phyloP scores from a whole-genome alignment of 441 rosid genomes.

The Raphanus hybrid region DNA sequence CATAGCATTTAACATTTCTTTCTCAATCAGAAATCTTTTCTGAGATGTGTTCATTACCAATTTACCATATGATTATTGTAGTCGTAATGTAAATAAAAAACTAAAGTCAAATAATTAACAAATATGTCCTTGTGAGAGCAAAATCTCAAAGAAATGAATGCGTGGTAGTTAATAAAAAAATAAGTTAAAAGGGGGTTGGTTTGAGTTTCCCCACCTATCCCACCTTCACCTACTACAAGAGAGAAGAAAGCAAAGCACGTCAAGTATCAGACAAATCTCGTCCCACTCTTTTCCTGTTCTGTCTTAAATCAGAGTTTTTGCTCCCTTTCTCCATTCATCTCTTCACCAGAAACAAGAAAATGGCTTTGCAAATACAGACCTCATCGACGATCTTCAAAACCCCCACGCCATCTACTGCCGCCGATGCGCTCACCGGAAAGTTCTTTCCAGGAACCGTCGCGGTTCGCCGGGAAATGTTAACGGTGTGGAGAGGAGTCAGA shows the following conservation, averaged over 20 bases:
- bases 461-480: conserved; percentile 11
- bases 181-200: conserved; percentile 20
- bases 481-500: conserved; percentile 33
- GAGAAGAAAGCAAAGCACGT: background rate
- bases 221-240: conserved; percentile 29
- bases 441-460: conserved; percentile 12
- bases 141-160: background rate
- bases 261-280: conserved; percentile 14
- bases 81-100: background rate
- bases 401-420: background rate
- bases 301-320: conserved; percentile 9
- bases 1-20: background rate
- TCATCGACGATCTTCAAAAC: conserved; percentile 20
- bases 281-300: background rate
- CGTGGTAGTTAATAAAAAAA: background rate
- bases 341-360: background rate
- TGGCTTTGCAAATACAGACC: conserved; percentile 39
- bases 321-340: background rate
- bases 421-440: background rate
- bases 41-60: background rate
- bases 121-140: background rate
- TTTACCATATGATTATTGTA: background rate
- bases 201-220: conserved; percentile 29
- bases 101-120: background rate
- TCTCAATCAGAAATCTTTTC: background rate